Evolutionary conservation across 2,329 filamentous ascomycete genomes (phyloP).

Genomic region (Fusarium neocosmosporiellum): DNA sequence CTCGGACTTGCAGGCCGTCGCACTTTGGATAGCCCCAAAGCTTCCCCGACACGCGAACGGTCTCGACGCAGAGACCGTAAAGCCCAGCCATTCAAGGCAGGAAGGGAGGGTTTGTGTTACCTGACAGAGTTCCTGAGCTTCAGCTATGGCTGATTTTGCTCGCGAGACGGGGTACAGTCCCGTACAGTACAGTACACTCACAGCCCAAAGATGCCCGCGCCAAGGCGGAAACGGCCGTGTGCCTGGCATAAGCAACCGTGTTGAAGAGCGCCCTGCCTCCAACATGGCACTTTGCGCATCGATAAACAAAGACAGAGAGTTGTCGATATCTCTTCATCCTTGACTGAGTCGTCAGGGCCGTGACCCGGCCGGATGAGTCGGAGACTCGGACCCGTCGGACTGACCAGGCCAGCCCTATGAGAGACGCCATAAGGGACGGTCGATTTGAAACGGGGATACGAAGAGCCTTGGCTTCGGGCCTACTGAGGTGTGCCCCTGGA

Average conservation of each 20-base stretch:
- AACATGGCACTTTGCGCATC: background rate
- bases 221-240: background rate
- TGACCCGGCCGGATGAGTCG: constrained; percentile 14
- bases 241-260: background rate
- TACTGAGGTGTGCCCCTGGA: constrained; percentile 6
- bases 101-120: constrained; percentile 8
- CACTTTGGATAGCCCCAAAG: constrained; percentile 20
- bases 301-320: background rate
- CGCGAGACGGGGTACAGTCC: background rate
- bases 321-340: background rate
- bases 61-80: background rate
- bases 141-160: background rate
- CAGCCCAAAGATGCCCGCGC: constrained; percentile 1
- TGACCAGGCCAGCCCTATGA: constrained; percentile 16
- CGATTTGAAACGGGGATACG: constrained; percentile 3
- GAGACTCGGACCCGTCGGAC: constrained; percentile 11
- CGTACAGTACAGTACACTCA: background rate
- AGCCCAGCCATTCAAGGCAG: background rate
- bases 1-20: constrained; percentile 9
- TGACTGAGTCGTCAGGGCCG: background rate
- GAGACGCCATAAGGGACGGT: constrained; percentile 1
- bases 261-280: background rate
- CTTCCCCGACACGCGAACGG: constrained; percentile 1
- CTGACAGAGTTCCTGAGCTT: constrained; percentile 2
- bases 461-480: constrained; percentile 13